A percentile compares a stretch with the other conserved stretches of the same genome.
Conservation (phyloP, 1,139 yeast genomes). For the Yamadazyma jaroonii region DNA sequence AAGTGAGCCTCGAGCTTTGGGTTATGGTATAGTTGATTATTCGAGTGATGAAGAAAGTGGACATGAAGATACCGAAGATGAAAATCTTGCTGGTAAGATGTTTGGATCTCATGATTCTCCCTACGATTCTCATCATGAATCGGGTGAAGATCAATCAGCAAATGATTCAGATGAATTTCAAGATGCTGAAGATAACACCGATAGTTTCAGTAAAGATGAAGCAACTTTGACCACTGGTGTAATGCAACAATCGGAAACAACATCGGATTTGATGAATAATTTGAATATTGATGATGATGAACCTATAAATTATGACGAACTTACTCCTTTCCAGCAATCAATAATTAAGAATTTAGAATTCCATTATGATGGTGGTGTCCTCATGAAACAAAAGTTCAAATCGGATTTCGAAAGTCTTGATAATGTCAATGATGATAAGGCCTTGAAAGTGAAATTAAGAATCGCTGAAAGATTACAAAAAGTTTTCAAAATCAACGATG, state of each 20-base stretch:
- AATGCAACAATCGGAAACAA: not conserved
- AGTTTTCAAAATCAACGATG: slow-evolving; percentile 40
- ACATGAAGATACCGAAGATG: slow-evolving; percentile 1
- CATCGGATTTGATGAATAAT: slow-evolving; percentile 1
- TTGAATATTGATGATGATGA: slow-evolving; percentile 6
- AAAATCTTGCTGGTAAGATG: too few species aligned
- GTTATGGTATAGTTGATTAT: slow-evolving; percentile 9
- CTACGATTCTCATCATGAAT: not conserved
- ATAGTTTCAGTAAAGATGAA: not conserved
- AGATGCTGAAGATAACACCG: slow-evolving; percentile 11
- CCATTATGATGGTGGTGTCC: slow-evolving; percentile 15
- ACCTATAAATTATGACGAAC: slow-evolving; percentile 5
- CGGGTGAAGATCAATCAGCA: not conserved
- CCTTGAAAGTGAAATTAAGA: slow-evolving; percentile 20
- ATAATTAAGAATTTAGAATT: slow-evolving; percentile 33
- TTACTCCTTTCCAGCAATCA: slow-evolving; percentile 35
- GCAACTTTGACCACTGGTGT: not conserved
- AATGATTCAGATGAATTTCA: slow-evolving; percentile 7
- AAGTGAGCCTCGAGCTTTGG: slow-evolving; percentile 5
- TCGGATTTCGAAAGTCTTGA: slow-evolving; percentile 8
- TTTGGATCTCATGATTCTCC: not conserved
- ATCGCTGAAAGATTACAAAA: slow-evolving; percentile 38
- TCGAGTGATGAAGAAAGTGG: slow-evolving; percentile 8
- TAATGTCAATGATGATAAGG: slow-evolving; percentile 10
- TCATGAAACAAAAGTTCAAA: slow-evolving; percentile 16